A percentile compares a stretch with the other conserved stretches of the same genome.
Evolutionary conservation across 2,329 filamentous ascomycete genomes (phyloP).

Genomic region (Cladorrhinum sp.): DNA sequence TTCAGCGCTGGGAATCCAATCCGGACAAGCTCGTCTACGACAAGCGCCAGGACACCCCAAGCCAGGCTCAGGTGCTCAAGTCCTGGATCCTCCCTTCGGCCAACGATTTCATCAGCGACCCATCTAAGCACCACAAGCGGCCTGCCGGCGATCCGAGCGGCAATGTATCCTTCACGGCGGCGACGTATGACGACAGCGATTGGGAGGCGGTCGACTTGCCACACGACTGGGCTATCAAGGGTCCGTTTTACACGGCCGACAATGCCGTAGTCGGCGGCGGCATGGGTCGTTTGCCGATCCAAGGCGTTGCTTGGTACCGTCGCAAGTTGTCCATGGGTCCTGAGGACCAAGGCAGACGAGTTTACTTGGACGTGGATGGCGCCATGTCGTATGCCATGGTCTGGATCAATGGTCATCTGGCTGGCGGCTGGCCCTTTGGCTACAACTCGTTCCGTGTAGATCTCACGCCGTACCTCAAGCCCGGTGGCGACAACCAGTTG

Average conservation of each 20-base stretch:
- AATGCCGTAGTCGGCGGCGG: slow-evolving; percentile 36
- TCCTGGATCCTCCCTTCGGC: slow-evolving; percentile 34
- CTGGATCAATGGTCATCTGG: slow-evolving; percentile 48
- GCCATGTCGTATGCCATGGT: slow-evolving; percentile 51
- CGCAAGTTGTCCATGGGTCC: slow-evolving; percentile 35
- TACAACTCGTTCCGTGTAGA: slow-evolving; percentile 52
- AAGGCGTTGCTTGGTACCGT: slow-evolving; percentile 56
- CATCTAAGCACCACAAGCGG: slow-evolving; percentile 19
- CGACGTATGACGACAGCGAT: slow-evolving; percentile 36
- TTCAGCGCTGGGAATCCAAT: slow-evolving; percentile 16
- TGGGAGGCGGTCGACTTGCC: slow-evolving; percentile 45
- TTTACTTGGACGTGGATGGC: slow-evolving; percentile 49
- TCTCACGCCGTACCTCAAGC: slow-evolving; percentile 41
- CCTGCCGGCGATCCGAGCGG: slow-evolving; percentile 25
- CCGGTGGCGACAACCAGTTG: slow-evolving; percentile 39
- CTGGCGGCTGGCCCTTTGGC: slow-evolving; percentile 51
- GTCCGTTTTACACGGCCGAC: slow-evolving; percentile 38
- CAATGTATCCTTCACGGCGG: slow-evolving; percentile 30
- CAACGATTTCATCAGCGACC: slow-evolving; percentile 32
- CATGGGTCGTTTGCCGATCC: slow-evolving; percentile 44
- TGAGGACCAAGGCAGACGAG: slow-evolving; percentile 36
- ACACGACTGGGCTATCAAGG: slow-evolving; percentile 50
- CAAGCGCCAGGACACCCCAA: neutral
- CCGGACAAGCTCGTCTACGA: slow-evolving; percentile 20
- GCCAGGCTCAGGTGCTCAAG: slow-evolving; percentile 24